Conservation (phyloP, 345 rosid species). For the Salix caprea region DNA sequence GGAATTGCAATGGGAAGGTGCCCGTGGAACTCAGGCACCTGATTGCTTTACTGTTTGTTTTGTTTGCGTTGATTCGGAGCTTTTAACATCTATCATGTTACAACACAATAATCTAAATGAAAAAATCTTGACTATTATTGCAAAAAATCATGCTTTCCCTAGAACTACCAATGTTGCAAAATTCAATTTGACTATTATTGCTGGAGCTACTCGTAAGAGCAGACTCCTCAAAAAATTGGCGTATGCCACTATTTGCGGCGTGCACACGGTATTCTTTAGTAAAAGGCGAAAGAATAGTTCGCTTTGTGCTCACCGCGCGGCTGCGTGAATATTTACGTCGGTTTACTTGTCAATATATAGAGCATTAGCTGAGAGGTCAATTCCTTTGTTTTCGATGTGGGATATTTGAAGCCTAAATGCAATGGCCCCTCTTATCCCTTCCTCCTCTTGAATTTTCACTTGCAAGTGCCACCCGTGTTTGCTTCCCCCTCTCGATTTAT, state of each 20-base stretch:
- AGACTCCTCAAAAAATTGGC: background rate
- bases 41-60: too few species aligned
- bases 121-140: too few species aligned
- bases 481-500: background rate
- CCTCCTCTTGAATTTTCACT: background rate
- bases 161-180: too few species aligned
- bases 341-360: background rate
- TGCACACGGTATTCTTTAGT: slow-evolving; percentile 49
- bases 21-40: too few species aligned
- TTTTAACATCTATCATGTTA: too few species aligned
- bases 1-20: too few species aligned
- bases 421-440: background rate
- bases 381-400: background rate
- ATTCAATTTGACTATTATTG: background rate
- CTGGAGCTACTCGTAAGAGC: background rate
- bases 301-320: slow-evolving; percentile 38
- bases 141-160: too few species aligned
- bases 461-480: background rate
- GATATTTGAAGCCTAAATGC: background rate
- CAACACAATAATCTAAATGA: too few species aligned
- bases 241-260: slow-evolving; percentile 8
- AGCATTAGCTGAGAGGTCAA: background rate
- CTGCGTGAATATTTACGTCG: background rate
- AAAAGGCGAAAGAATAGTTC: slow-evolving; percentile 57
- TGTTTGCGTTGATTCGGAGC: too few species aligned